Conservation (phyloP, 1,284 basidiomycete genomes). For the Lentinula novae-zelandiae region DNA sequence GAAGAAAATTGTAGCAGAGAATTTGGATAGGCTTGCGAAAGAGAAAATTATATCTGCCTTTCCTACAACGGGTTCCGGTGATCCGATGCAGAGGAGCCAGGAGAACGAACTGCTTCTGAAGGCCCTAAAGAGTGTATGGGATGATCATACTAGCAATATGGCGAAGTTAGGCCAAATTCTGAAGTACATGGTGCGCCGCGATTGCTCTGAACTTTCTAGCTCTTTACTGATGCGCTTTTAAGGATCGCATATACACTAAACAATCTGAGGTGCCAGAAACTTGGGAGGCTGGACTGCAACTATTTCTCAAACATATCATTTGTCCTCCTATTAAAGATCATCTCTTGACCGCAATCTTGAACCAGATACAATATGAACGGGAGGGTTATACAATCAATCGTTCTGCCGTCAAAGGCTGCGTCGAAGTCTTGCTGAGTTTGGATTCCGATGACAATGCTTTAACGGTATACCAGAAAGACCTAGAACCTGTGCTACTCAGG, state of each 20-base stretch:
- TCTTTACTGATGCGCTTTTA: slow-evolving; percentile 3
- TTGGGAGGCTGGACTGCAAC: slow-evolving; percentile 78
- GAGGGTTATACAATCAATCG: slow-evolving; percentile 91
- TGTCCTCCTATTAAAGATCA: slow-evolving; percentile 82
- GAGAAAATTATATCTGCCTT: slow-evolving; percentile 83
- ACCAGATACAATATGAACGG: slow-evolving; percentile 88
- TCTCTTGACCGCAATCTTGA: slow-evolving; percentile 78
- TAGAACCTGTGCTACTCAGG: slow-evolving; percentile 81
- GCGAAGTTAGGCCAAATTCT: slow-evolving; percentile 86
- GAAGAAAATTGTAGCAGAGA: slow-evolving; percentile 73
- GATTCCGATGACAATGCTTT: slow-evolving; percentile 44
- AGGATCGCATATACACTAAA: slow-evolving; percentile 89
- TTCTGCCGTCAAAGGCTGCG: slow-evolving; percentile 86
- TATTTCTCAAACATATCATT: slow-evolving; percentile 87
- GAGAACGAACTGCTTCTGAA: slow-evolving; percentile 87
- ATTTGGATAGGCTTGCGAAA: slow-evolving; percentile 79
- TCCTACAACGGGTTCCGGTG: slow-evolving; percentile 51
- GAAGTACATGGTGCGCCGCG: slow-evolving; percentile 85
- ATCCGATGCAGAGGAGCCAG: slow-evolving; percentile 60
- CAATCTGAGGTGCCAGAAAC: slow-evolving; percentile 72
- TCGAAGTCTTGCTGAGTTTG: slow-evolving; percentile 82
- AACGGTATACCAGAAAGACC: slow-evolving; percentile 81
- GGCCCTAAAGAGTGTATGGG: slow-evolving; percentile 86
- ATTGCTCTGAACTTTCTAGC: slow-evolving; percentile 5
- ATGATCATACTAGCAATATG: slow-evolving; percentile 92